Evolutionary conservation across 2,329 filamentous ascomycete genomes (phyloP).

Genomic region (Stenocarpella maydis): DNA sequence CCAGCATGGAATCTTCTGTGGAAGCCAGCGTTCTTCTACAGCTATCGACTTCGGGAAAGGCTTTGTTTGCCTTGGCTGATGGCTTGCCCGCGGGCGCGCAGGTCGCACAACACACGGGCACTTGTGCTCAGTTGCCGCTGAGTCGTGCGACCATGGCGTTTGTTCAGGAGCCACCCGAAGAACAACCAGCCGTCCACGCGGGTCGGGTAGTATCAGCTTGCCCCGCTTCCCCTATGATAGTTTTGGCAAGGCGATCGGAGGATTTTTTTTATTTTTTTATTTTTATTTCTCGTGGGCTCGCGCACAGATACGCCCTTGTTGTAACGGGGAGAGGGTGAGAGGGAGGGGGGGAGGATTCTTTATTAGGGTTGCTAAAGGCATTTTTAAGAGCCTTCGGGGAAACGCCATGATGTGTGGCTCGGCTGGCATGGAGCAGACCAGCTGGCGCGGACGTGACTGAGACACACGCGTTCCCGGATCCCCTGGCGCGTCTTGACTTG

Average conservation of each 20-base stretch:
- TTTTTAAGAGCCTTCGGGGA: too few relatives aligned
- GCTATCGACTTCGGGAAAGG: not conserved
- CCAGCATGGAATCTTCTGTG: not conserved
- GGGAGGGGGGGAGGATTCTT: too few relatives aligned
- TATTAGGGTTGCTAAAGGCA: too few relatives aligned
- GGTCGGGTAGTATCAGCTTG: not conserved
- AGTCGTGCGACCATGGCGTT: slow-evolving; percentile 20
- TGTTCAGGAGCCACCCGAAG: slow-evolving; percentile 1
- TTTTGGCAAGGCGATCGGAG: not conserved
- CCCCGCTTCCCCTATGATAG: not conserved
- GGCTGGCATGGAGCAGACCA: not conserved
- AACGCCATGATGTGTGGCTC: too few relatives aligned
- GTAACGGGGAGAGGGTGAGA: not conserved
- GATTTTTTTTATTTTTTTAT: too few relatives aligned
- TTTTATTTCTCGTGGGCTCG: not conserved
- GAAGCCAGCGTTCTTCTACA: not conserved
- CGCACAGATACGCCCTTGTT: not conserved
- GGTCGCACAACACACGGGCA: not conserved
- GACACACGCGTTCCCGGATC: slow-evolving; percentile 15
- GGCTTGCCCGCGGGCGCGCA: not conserved
- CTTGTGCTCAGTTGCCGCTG: slow-evolving; percentile 6
- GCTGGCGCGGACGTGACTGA: slow-evolving; percentile 16
- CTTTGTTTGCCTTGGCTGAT: not conserved
- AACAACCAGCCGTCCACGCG: not conserved
- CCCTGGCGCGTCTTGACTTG: slow-evolving; percentile 2